Base-by-base conservation (phyloP, 352 stramenopile species). In the Phytophthora boehmeriae region DNA sequence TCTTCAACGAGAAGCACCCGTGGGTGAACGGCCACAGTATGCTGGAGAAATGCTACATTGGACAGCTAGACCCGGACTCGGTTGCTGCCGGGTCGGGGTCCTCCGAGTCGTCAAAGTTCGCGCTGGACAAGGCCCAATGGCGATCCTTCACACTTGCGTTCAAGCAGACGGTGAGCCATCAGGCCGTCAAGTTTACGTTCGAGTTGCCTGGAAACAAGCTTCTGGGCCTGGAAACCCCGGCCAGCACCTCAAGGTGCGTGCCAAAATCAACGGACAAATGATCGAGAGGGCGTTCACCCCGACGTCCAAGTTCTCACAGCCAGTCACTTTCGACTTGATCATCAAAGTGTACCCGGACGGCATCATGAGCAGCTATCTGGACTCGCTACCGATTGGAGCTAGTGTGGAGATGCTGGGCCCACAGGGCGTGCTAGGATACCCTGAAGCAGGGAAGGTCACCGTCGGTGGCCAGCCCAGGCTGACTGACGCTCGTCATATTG, bases 1-100 rank as follows among this genome's bases (percentile, higher is more conserved):
- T 99, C 6, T 99, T 99, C 76, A 97, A 99, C 59, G 98, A 99
- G 68, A 97, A 98, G 69, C 97, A 99, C 72, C 68, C 76, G 19
- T 99, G 96, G 94, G 92, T 98, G 17, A 99, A 98, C 66, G 84
- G 78, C 48, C 86, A 96, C 66, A 72, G 75, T 49, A 97, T 97
- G 87, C 67, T 97, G n/a, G 81, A 94, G 56, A 93, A 93, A 75
- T 95, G 87, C 69, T 84, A 83, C 43, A 77, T 95, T 16, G 87
- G 85, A 2, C 66, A 78, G 14, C 45, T 95, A 34, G 83, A 91
- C 35, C 72, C 71, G 5, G 75, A 88, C 30, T 88, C 79, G 14
- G 59, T 88, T 1, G 45, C 25, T 13, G 5, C 38, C 4, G 42
- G 13, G 8, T 38, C 59, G 0, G n/a, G 61, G 1, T 38, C 59